phyloP scores from a whole-genome alignment of 2,329 filamentous ascomycete genomes.

The Exophiala alcalophila region DNA sequence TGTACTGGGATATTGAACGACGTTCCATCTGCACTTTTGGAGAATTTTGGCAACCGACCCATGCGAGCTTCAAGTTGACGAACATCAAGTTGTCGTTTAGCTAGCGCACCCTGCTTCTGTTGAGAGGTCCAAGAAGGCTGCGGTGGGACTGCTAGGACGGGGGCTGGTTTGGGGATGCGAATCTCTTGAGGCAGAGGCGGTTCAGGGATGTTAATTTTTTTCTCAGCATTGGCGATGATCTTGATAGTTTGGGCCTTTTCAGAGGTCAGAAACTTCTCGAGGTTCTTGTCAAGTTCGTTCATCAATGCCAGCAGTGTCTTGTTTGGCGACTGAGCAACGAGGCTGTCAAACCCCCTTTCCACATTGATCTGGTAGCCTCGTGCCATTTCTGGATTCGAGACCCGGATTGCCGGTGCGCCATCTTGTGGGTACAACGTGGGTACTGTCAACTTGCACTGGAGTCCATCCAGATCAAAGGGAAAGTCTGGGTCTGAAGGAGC shows the following conservation, averaged over 20 bases:
- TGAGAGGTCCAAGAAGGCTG: slow-evolving; percentile 38
- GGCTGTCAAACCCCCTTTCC: slow-evolving; percentile 67
- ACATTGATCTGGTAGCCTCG: slow-evolving; percentile 73
- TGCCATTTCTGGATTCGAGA: slow-evolving; percentile 68
- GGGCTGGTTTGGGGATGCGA: slow-evolving; percentile 1
- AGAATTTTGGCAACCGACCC: slow-evolving; percentile 63
- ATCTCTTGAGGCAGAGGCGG: background rate
- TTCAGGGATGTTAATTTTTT: slow-evolving; percentile 29
- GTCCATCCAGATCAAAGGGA: slow-evolving; percentile 67
- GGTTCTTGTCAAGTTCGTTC: slow-evolving; percentile 67
- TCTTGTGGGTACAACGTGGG: slow-evolving; percentile 61
- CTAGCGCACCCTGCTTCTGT: slow-evolving; percentile 61
- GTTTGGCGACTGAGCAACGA: slow-evolving; percentile 55
- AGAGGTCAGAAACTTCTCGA: slow-evolving; percentile 67
- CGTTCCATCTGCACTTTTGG: slow-evolving; percentile 66
- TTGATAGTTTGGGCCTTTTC: slow-evolving; percentile 71
- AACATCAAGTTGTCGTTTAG: slow-evolving; percentile 62
- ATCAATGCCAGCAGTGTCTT: slow-evolving; percentile 64
- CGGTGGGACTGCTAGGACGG: slow-evolving; percentile 2
- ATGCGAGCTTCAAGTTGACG: slow-evolving; percentile 74
- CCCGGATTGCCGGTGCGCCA: slow-evolving; percentile 56
- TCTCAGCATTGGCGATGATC: slow-evolving; percentile 59
- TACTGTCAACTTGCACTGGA: slow-evolving; percentile 66
- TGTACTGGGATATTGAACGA: slow-evolving; percentile 69
- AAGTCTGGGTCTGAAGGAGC: slow-evolving; percentile 79